phyloP scores from a whole-genome alignment of 139 green algal genomes.

The Pseudopediastrum boryanum region DNA sequence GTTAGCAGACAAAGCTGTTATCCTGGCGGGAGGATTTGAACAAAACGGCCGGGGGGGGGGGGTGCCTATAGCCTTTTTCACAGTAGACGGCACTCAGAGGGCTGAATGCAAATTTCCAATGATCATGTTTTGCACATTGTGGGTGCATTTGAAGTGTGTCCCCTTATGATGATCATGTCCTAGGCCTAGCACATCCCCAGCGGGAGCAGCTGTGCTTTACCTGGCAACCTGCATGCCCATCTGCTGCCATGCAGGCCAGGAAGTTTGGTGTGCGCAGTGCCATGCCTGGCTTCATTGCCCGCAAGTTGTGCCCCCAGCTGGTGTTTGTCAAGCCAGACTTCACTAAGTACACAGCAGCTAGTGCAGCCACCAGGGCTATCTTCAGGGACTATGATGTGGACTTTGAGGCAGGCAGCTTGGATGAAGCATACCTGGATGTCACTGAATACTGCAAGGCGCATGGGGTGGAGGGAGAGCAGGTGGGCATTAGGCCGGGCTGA shows the following conservation, averaged over 20 bases:
- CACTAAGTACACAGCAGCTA: slow-evolving; percentile 54
- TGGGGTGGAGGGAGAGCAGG: slow-evolving; percentile 54
- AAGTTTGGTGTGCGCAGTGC: slow-evolving; percentile 85
- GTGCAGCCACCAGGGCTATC: slow-evolving; percentile 53
- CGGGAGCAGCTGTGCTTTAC: neutral
- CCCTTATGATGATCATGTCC: too few species aligned
- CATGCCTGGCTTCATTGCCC: slow-evolving; percentile 92
- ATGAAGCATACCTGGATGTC: slow-evolving; percentile 88
- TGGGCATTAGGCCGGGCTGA: slow-evolving; percentile 3
- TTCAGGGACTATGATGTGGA: slow-evolving; percentile 77
- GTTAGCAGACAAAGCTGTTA: too few species aligned
- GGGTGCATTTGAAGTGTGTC: too few species aligned
- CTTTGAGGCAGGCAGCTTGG: slow-evolving; percentile 75
- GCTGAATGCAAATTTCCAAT: too few species aligned
- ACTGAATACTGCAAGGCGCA: slow-evolving; percentile 70
- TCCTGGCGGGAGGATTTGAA: too few species aligned
- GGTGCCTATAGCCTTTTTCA: too few species aligned
- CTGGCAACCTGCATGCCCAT: neutral
- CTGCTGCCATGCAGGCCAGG: slow-evolving; percentile 43
- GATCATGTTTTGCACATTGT: too few species aligned
- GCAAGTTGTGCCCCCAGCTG: slow-evolving; percentile 80
- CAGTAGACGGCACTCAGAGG: too few species aligned
- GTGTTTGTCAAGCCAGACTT: slow-evolving; percentile 67
- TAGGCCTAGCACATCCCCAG: too few species aligned
- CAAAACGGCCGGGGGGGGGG: too few species aligned